Percentiles rank a stretch among this genome's conserved stretches.
These are phyloP conservation scores for Luffa acutangula DNA, from an alignment of 306 rosid genomes.

Conservation along the genomic window DNA sequence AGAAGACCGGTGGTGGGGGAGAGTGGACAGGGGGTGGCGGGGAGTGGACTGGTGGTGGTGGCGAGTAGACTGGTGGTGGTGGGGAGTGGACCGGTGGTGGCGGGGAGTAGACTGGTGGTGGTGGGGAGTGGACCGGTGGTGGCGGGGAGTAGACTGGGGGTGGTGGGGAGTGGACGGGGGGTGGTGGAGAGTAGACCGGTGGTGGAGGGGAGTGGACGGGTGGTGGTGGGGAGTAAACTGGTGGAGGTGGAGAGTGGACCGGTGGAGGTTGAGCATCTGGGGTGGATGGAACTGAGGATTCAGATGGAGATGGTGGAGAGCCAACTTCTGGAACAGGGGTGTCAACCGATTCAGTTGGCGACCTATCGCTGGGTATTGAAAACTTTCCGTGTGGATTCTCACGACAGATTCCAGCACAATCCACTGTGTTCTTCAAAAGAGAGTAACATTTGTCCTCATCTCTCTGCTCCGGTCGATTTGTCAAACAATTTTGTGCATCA, in stretches of 20 bases:
- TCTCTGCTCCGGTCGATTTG: constrained; percentile 43
- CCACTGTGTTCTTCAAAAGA: constrained; percentile 29
- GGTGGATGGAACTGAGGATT: background rate
- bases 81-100: too few species aligned
- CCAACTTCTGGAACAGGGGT: background rate
- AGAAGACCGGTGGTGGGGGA: background rate
- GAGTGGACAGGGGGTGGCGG: background rate
- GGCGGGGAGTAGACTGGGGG: background rate
- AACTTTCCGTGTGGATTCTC: background rate
- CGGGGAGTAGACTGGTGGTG: background rate
- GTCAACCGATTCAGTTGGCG: background rate
- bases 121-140: background rate
- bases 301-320: background rate
- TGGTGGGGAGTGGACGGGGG: background rate
- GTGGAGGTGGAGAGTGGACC: background rate
- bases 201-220: background rate
- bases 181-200: background rate
- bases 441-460: constrained; percentile 24
- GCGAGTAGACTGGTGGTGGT: too few species aligned
- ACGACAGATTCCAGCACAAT: constrained; percentile 31
- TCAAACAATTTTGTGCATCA: constrained; percentile 36
- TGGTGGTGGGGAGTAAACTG: background rate
- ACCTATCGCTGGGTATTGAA: background rate
- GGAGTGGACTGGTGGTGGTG: background rate
- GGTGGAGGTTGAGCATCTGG: background rate